Evolutionary conservation across 2,329 filamentous ascomycete genomes (phyloP).

Genomic region (Fusarium verticillioides): DNA sequence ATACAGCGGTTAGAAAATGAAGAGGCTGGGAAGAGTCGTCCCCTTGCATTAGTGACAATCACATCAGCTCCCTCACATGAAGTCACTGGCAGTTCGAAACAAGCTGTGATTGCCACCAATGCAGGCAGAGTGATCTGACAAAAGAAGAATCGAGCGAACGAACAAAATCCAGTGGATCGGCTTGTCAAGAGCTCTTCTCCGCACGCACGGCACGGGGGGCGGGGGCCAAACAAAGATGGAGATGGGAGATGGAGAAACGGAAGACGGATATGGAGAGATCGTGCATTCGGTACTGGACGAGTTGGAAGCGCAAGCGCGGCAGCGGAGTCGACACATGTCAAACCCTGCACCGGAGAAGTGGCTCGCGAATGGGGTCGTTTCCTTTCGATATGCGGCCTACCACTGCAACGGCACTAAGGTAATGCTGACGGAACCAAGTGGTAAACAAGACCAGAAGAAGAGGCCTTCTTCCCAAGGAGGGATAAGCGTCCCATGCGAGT

Average conservation of each 20-base stretch:
- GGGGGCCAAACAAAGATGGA: conserved; percentile 37
- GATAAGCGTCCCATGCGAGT: conserved; percentile 38
- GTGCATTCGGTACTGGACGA: conserved; percentile 40
- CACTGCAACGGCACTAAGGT: conserved; percentile 24
- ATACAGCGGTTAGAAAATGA: neutral
- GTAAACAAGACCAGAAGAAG: conserved; percentile 22
- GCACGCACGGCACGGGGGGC: conserved; percentile 34
- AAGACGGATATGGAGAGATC: conserved; percentile 38
- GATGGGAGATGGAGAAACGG: conserved; percentile 4
- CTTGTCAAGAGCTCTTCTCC: conserved; percentile 39
- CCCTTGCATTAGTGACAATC: conserved; percentile 38
- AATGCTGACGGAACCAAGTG: conserved; percentile 24
- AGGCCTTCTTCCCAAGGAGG: conserved; percentile 38
- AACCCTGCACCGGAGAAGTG: conserved; percentile 39
- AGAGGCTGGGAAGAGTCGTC: conserved; percentile 10
- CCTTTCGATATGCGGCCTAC: conserved; percentile 29
- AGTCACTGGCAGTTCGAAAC: neutral
- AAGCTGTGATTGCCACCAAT: conserved; percentile 23
- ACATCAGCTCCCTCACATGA: conserved; percentile 21
- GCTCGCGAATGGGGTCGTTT: conserved; percentile 45
- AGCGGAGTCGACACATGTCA: conserved; percentile 37
- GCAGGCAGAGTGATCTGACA: conserved; percentile 16
- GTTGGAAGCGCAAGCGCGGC: conserved; percentile 31
- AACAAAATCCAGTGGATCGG: conserved; percentile 36
- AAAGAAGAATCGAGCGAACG: conserved; percentile 8